A percentile compares a stretch with the other conserved stretches of the same genome.
phyloP scores from a whole-genome alignment of 306 rosid species.

The Potentilla sterilis region DNA sequence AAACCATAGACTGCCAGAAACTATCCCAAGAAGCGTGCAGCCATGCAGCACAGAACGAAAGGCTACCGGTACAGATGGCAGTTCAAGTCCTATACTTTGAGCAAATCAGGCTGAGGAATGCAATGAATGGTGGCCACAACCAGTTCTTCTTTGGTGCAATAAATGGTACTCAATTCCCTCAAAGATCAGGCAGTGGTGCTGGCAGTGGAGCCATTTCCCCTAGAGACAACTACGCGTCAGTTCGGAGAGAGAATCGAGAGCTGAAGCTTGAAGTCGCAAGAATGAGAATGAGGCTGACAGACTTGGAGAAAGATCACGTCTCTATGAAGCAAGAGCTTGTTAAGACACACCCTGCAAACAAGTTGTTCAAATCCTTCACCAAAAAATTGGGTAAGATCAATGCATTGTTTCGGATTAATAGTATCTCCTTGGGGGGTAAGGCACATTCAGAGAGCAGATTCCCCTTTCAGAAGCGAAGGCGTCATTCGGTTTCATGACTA shows the following conservation, averaged over 20 bases:
- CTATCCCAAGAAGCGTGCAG: slow-evolving; percentile 94
- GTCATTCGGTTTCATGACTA: slow-evolving; percentile 84
- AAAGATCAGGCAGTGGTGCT: slow-evolving; percentile 93
- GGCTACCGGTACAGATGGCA: slow-evolving; percentile 92
- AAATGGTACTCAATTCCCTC: slow-evolving; percentile 72
- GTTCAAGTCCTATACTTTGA: slow-evolving; percentile 96
- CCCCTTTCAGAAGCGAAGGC: slow-evolving; percentile 86
- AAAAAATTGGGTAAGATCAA: slow-evolving; percentile 71
- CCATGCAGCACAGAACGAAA: slow-evolving; percentile 96
- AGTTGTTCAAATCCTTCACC: slow-evolving; percentile 71
- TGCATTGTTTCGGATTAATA: slow-evolving; percentile 62
- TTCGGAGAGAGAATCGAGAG: slow-evolving; percentile 92
- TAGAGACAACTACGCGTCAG: slow-evolving; percentile 94
- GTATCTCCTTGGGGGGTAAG: slow-evolving; percentile 49
- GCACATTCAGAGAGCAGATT: slow-evolving; percentile 61
- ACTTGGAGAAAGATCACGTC: slow-evolving; percentile 90
- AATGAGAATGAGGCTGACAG: slow-evolving; percentile 98
- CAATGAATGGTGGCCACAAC: slow-evolving; percentile 84
- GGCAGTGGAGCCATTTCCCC: slow-evolving; percentile 99
- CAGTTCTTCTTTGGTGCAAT: slow-evolving; percentile 75
- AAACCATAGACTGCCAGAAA: slow-evolving; percentile 88
- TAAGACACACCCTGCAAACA: slow-evolving; percentile 71
- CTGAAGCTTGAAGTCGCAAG: slow-evolving; percentile 96
- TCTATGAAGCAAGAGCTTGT: slow-evolving; percentile 96
- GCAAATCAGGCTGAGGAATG: slow-evolving; percentile 89